Evolutionary conservation across 495 filamentous ascomycete genomes (phyloP).

Genomic region (Astrothelium macrocarpum): DNA sequence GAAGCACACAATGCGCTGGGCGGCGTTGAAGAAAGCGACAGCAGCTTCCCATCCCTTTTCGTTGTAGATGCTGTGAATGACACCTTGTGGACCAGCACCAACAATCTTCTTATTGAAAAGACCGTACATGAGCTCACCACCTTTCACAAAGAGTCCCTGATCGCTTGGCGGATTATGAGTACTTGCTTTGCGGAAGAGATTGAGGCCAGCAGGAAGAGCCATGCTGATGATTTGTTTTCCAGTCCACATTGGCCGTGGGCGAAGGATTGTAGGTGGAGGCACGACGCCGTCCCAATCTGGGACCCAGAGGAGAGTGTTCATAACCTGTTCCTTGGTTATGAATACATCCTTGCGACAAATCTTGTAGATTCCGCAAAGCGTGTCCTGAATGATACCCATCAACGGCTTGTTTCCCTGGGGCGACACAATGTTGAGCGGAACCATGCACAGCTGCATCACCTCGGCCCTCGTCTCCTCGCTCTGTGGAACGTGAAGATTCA

Average conservation of each 20-base stretch:
- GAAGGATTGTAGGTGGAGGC: constrained; percentile 80
- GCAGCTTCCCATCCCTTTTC: constrained; percentile 70
- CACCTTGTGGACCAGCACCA: constrained; percentile 73
- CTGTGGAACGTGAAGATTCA: constrained; percentile 99
- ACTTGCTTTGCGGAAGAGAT: constrained; percentile 55
- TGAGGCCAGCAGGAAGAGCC: constrained; percentile 78
- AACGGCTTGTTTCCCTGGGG: constrained; percentile 93
- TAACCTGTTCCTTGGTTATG: constrained; percentile 77
- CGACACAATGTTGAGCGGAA: constrained; percentile 94
- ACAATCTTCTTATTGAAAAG: constrained; percentile 89
- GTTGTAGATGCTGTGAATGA: constrained; percentile 94
- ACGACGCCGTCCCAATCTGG: constrained; percentile 95
- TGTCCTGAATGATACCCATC: constrained; percentile 99
- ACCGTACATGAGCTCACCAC: constrained; percentile 83
- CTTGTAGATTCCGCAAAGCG: constrained; percentile 92
- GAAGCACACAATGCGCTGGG: constrained; percentile 86
- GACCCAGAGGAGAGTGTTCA: constrained; percentile 94
- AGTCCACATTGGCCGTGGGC: constrained; percentile 91
- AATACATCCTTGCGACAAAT: constrained; percentile 89
- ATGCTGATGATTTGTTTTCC: constrained; percentile 96
- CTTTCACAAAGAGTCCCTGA: constrained; percentile 70
- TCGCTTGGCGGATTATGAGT: constrained; percentile 51
- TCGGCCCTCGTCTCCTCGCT: constrained; percentile 93
- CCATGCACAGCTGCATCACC: constrained; percentile 85
- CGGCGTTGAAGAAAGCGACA: constrained; percentile 90